phyloP scores from a whole-genome alignment of 2,329 filamentous ascomycete species.

The Talaromyces verruculosus region DNA sequence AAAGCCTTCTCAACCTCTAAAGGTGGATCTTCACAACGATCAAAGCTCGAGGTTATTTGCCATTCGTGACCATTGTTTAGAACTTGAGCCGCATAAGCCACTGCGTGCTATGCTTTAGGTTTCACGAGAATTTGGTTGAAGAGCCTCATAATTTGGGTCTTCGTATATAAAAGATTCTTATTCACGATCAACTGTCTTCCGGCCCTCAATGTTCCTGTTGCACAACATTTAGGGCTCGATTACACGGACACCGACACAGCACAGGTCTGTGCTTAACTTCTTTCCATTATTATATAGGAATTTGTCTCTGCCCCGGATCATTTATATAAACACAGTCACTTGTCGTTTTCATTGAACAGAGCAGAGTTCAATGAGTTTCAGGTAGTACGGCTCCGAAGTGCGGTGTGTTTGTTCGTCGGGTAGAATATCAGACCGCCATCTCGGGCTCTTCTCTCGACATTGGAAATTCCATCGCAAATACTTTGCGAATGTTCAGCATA shows the following conservation, averaged over 20 bases:
- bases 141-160: neutral
- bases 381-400: constrained; percentile 8
- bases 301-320: neutral
- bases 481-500: neutral
- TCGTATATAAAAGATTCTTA: neutral
- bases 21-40: too few species aligned
- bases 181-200: neutral
- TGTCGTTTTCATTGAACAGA: neutral
- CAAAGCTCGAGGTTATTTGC: too few species aligned
- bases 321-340: neutral
- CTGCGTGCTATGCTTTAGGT: too few species aligned
- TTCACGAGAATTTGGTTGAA: too few species aligned
- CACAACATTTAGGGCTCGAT: neutral
- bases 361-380: neutral
- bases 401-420: neutral
- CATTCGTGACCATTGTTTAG: too few species aligned
- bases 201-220: neutral
- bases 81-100: too few species aligned
- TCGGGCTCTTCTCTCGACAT: neutral
- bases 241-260: neutral
- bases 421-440: constrained; percentile 4
- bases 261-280: neutral
- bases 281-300: neutral
- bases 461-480: neutral
- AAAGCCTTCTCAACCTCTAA: too few species aligned